These are phyloP conservation scores for Blepharisma stoltei DNA, from an alignment of 73 alveolate species.

Conservation along the genomic window DNA sequence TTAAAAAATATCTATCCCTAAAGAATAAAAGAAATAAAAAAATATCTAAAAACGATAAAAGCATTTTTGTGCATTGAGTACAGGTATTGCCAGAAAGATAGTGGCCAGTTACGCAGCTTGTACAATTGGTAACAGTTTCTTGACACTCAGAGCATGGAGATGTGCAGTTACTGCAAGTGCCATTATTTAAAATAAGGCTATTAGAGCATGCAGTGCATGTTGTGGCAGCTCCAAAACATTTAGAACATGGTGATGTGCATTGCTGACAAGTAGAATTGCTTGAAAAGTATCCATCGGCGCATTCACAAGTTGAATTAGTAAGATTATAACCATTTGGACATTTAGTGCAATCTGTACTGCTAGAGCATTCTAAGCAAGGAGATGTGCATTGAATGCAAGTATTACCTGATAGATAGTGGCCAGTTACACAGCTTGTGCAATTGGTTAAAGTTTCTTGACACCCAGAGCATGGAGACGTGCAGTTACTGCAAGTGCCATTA, in stretches of 20 bases:
- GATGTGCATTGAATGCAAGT: background rate
- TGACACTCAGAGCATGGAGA: background rate
- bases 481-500: background rate
- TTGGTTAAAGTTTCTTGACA: background rate
- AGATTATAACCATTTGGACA: background rate
- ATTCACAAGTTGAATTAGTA: background rate
- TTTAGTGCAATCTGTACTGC: background rate
- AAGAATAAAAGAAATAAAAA: too few species aligned
- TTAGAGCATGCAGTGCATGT: background rate
- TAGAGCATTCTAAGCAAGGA: constrained; percentile 1
- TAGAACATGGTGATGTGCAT: too few species aligned
- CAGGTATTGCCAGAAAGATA: background rate
- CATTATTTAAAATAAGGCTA: background rate
- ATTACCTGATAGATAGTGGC: background rate
- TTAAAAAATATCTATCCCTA: too few species aligned
- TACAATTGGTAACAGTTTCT: background rate
- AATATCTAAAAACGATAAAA: too few species aligned
- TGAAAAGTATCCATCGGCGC: constrained; percentile 1
- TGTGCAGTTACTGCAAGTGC: background rate
- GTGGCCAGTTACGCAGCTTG: background rate
- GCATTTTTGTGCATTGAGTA: too few species aligned
- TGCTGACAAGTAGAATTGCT: background rate
- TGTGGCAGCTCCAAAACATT: too few species aligned
- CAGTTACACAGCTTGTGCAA: background rate
- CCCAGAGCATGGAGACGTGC: background rate